Evolutionary conservation across 768 basidiomycete genomes (phyloP), one percentile per base, ranked within the genome.

Genomic region (Rhodotorula diobovata): DNA sequence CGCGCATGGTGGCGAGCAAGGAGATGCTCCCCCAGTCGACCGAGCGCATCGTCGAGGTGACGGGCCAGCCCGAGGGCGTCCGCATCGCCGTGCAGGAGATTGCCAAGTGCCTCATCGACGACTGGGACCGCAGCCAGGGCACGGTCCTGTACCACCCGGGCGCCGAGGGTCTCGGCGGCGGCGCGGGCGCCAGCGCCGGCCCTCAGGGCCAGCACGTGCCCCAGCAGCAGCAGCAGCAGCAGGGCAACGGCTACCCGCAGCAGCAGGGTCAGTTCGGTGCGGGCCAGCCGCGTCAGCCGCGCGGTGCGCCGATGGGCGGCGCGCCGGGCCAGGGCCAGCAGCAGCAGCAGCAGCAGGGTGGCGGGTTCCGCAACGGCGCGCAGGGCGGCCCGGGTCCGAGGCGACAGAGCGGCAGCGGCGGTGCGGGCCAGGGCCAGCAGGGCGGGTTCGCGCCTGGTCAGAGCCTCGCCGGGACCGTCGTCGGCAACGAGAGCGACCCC

Each of bases 1-100:
- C 93, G 30, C 90, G 96, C 66, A 99, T 99, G 94, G 90, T 97
- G 66, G 96, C 96, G 55, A 91, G 91, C 71, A 98, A 98, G 82
- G 96, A 98, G 79, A 97, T 98, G 90, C 86, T 99, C 56, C 94
- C 96, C 43, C 96, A 98, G 82, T 98, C 95, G 43, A 99, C 96
- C 58, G 96, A 99, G 82, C 91, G 96, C 74, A 90, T 98, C 77
- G 96, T 99, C 66, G 96, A 98, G 81, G 91, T 99, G 58, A 92
- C 97, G 79, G 96, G 96, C 53, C 84, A 92, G 45, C 88, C 93
- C 50, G 94, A 96, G 68, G 84, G 91, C 58, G 97, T 99, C 79
- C 89, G 91, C 63, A 88, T 88, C 77, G 96, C 96, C 53, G 89
- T 99, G 59, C 88, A 89, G 80, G 94, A 99, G 81, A 97, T 99